Evolutionary conservation across 2,329 filamentous ascomycete species (phyloP).

Genomic region (Botrytis porri): DNA sequence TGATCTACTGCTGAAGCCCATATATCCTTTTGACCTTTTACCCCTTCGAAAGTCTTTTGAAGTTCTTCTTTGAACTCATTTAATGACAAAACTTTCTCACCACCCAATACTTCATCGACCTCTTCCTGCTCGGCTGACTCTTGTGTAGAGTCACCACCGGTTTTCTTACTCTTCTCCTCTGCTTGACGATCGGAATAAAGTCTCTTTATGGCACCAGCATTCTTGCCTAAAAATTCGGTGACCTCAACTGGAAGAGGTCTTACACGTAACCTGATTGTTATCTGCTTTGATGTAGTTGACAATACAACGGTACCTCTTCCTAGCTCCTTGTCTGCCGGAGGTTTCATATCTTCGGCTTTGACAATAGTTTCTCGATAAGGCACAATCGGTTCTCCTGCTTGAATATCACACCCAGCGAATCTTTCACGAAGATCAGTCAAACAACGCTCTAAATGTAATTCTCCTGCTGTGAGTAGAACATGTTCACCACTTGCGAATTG

Average conservation of each 20-base stretch:
- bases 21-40: constrained; percentile 69
- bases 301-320: constrained; percentile 77
- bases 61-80: constrained; percentile 77
- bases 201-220: constrained; percentile 73
- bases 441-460: constrained; percentile 90
- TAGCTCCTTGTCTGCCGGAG: constrained; percentile 79
- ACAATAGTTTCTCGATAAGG: constrained; percentile 94
- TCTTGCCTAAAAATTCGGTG: constrained; percentile 81
- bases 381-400: constrained; percentile 90
- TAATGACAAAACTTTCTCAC: constrained; percentile 61
- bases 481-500: constrained; percentile 91
- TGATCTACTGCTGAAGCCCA: constrained; percentile 77
- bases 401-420: constrained; percentile 91
- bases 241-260: constrained; percentile 74
- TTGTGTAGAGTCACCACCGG: constrained; percentile 30
- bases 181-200: constrained; percentile 70
- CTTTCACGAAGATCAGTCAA: constrained; percentile 89
- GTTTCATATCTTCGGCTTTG: constrained; percentile 84
- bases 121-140: constrained; percentile 39
- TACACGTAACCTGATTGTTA: constrained; percentile 73
- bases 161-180: constrained; percentile 39
- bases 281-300: constrained; percentile 79
- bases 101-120: constrained; percentile 53
- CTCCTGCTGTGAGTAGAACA: constrained; percentile 88
- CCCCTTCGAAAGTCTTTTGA: constrained; percentile 62